A percentile compares a stretch with the other conserved stretches of the same genome.
phyloP scores from a whole-genome alignment of 148 eudicot species.

The Spergularia bocconei region DNA sequence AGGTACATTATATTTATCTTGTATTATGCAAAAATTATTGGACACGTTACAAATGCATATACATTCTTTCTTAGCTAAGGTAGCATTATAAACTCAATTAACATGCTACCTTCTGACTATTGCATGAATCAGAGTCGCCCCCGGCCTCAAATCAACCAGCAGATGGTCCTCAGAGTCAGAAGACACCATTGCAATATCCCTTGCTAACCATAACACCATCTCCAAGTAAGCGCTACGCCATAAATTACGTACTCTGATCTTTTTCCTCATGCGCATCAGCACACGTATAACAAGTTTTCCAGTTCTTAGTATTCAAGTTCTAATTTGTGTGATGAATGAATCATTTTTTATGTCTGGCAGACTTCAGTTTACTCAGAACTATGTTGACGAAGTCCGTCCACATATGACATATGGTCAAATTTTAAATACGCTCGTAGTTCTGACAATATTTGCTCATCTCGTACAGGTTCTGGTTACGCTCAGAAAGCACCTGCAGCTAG shows the following conservation, averaged over 20 bases:
- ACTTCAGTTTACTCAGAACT: too few species aligned
- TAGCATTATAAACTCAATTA: neutral
- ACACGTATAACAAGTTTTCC: too few species aligned
- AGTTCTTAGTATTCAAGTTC: too few species aligned
- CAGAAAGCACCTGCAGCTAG: constrained; percentile 16
- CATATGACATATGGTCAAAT: too few species aligned
- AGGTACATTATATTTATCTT: neutral
- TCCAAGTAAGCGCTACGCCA: constrained; percentile 19
- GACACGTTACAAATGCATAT: too few species aligned
- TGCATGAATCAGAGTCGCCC: neutral
- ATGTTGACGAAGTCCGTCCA: too few species aligned
- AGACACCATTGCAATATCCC: neutral
- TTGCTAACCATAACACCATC: constrained; percentile 13
- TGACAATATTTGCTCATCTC: neutral
- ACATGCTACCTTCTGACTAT: neutral
- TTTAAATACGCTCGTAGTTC: neutral
- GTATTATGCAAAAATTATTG: too few species aligned
- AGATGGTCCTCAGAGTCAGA: constrained; percentile 6
- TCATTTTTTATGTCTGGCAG: too few species aligned
- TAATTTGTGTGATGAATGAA: too few species aligned
- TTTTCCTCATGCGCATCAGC: too few species aligned
- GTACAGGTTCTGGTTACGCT: constrained; percentile 15
- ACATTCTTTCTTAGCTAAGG: too few species aligned
- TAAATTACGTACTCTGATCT: neutral
- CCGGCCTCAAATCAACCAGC: neutral